phyloP scores from a whole-genome alignment of 305 asterid species.

The Fraxinus platypoda region DNA sequence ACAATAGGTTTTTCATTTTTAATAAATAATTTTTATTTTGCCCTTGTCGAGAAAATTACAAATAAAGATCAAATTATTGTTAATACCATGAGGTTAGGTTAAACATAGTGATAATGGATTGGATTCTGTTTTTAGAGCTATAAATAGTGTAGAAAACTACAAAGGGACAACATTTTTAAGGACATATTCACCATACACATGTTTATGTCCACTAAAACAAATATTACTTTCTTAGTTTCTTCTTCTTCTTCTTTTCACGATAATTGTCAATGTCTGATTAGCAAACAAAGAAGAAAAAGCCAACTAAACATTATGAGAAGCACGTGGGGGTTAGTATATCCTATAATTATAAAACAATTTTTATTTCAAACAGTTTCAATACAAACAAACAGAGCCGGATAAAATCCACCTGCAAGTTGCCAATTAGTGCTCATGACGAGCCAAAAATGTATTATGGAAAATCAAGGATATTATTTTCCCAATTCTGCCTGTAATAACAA shows the following conservation, averaged over 20 bases:
- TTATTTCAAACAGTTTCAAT: background rate
- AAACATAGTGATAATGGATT: too few species aligned
- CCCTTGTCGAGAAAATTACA: too few species aligned
- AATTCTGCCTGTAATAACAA: background rate
- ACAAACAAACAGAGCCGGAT: background rate
- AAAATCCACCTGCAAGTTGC: background rate
- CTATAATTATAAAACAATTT: background rate
- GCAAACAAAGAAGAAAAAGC: background rate
- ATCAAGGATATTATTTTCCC: background rate
- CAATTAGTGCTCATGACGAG: background rate
- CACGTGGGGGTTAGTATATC: background rate
- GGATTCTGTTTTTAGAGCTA: background rate
- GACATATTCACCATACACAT: too few species aligned
- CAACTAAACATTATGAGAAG: background rate
- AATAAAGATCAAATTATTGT: too few species aligned
- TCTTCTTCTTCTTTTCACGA: background rate
- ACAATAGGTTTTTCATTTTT: too few species aligned
- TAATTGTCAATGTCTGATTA: background rate
- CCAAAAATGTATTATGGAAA: background rate
- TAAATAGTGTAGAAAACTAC: conserved; percentile 1
- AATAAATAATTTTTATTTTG: too few species aligned
- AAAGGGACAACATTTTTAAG: too few species aligned
- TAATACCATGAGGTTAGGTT: too few species aligned
- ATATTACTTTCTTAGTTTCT: background rate
- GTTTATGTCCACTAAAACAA: background rate